Conservation (phyloP, 2,329 filamentous ascomycete species). For the Sclerotinia spermophila region DNA sequence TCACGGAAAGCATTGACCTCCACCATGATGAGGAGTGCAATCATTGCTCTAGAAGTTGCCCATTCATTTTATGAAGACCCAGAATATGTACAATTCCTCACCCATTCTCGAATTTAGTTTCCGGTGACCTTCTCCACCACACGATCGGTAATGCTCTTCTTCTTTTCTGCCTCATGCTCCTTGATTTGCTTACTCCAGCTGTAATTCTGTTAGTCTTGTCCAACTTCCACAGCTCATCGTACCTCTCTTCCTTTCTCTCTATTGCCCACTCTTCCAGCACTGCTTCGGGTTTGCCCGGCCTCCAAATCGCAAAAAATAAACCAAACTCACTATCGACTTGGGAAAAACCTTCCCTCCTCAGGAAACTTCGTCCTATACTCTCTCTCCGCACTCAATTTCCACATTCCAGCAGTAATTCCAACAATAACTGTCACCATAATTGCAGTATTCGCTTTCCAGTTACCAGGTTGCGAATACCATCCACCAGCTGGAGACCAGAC, state of each 20-base stretch:
- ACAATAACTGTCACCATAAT: constrained; percentile 66
- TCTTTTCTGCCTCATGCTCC: constrained; percentile 60
- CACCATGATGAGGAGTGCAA: neutral
- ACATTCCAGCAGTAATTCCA: constrained; percentile 64
- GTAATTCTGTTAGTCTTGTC: constrained; percentile 33
- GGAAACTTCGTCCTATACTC: constrained; percentile 74
- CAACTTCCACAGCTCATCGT: neutral
- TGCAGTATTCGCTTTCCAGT: constrained; percentile 92
- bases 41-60: constrained; percentile 5
- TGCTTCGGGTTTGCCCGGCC: neutral
- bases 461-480: constrained; percentile 92
- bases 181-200: constrained; percentile 71
- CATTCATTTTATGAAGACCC: neutral
- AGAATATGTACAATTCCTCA: constrained; percentile 33
- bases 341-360: constrained; percentile 72
- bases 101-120: neutral
- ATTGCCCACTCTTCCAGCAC: neutral
- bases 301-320: neutral
- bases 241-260: constrained; percentile 20
- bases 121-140: constrained; percentile 21
- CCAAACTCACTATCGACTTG: constrained; percentile 73
- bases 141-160: constrained; percentile 38
- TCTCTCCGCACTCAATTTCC: constrained; percentile 68
- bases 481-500: constrained; percentile 98
- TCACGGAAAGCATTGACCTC: neutral